phyloP scores from a whole-genome alignment of 345 rosid species.

The Linum usitatissimum region DNA sequence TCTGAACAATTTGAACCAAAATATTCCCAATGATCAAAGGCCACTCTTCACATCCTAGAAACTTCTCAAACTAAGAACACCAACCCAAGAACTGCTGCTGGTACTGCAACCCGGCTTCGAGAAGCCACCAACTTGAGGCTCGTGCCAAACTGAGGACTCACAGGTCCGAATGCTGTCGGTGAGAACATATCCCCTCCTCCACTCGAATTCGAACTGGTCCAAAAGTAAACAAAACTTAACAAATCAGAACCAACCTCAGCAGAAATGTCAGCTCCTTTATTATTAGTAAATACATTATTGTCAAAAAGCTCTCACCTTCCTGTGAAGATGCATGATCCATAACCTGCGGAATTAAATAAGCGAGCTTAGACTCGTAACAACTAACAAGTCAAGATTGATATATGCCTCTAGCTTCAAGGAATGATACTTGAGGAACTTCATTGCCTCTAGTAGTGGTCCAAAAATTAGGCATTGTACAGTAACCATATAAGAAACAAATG shows the following conservation, averaged over 20 bases:
- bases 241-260: neutral
- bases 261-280: neutral
- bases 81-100: constrained; percentile 25
- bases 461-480: no score
- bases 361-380: constrained; percentile 2
- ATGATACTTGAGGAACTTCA: no score
- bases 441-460: no score
- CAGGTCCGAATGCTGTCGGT: constrained; percentile 55
- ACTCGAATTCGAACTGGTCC: constrained; percentile 41
- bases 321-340: constrained; percentile 50
- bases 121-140: constrained; percentile 22
- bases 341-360: constrained; percentile 38
- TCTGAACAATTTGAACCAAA: constrained; percentile 1
- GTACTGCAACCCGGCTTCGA: constrained; percentile 15
- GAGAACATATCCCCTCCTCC: constrained; percentile 27
- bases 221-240: constrained; percentile 8
- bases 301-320: constrained; percentile 56
- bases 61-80: neutral
- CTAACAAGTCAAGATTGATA: no score
- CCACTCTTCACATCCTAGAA: neutral
- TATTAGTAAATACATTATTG: neutral
- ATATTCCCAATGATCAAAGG: neutral
- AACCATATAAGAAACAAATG: neutral
- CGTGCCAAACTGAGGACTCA: constrained; percentile 36
- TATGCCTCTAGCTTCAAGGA: no score